Evolutionary conservation across 148 eudicot genomes (phyloP).

Genomic region (Persicaria maculosa): DNA sequence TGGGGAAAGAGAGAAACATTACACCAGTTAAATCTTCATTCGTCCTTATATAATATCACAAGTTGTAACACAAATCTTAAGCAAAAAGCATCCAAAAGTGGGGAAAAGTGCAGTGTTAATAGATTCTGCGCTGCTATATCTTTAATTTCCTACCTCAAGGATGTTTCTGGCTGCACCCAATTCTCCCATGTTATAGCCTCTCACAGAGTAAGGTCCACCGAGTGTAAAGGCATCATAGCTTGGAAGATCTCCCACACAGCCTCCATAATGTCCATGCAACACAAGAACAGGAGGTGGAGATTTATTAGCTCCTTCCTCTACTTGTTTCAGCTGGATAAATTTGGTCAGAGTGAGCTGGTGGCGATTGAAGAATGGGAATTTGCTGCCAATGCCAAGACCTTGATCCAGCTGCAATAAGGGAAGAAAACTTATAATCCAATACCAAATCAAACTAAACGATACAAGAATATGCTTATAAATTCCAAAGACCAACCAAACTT

Average conservation of each 20-base stretch:
- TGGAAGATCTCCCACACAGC: constrained; percentile 97
- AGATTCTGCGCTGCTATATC: not conserved
- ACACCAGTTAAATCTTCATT: not conserved
- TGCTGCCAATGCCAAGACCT: constrained; percentile 92
- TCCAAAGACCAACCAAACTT: too few species aligned
- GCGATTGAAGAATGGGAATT: constrained; percentile 79
- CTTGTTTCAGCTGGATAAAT: constrained; percentile 71
- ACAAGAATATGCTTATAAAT: too few species aligned
- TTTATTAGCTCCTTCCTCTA: constrained; percentile 93
- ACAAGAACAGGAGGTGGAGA: constrained; percentile 93
- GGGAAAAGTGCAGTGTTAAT: not conserved
- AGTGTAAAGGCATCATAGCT: constrained; percentile 94
- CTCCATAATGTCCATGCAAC: constrained; percentile 95
- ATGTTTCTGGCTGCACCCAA: constrained; percentile 95
- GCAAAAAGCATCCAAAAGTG: not conserved
- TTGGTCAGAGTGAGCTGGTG: constrained; percentile 80
- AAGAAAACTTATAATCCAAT: not conserved
- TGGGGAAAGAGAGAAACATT: constrained; percentile 9
- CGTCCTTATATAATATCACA: too few species aligned
- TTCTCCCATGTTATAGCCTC: constrained; percentile 99
- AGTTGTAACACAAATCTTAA: too few species aligned
- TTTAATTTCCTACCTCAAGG: constrained; percentile 56
- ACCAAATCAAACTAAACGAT: not conserved
- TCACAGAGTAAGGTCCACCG: constrained; percentile 98
- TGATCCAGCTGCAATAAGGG: constrained; percentile 74